Percentiles rank a stretch among this genome's conserved stretches.
These are phyloP conservation scores for Candida silvatica DNA, from an alignment of 805 yeast genomes.

Conservation along the genomic window DNA sequence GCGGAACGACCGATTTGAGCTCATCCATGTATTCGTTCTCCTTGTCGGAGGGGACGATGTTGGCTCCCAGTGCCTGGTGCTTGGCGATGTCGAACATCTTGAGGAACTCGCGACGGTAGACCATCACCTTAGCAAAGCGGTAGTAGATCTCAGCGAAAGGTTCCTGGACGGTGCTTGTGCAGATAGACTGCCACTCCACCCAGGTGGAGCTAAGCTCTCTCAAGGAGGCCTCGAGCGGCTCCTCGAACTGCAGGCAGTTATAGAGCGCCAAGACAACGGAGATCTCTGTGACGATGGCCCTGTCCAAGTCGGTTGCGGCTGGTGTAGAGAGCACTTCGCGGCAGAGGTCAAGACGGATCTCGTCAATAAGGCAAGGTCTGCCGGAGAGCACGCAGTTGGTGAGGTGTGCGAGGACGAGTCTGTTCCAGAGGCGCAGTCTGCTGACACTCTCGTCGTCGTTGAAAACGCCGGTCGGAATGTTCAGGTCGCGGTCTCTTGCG, in stretches of 20 bases:
- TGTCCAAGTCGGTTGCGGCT: conserved; percentile 64
- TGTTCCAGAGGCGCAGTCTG: conserved; percentile 60
- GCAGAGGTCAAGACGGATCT: conserved; percentile 48
- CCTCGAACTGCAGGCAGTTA: conserved; percentile 41
- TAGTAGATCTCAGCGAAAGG: conserved; percentile 11
- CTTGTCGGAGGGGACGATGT: no score
- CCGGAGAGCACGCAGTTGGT: conserved; percentile 57
- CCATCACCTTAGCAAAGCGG: conserved; percentile 16
- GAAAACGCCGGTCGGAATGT: conserved; percentile 16
- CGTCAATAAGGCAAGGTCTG: conserved; percentile 59
- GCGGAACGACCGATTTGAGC: conserved; percentile 2
- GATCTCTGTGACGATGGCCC: conserved; percentile 66
- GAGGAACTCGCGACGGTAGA: conserved; percentile 15
- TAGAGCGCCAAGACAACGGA: conserved; percentile 50
- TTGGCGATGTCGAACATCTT: conserved; percentile 23
- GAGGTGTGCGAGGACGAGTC: conserved; percentile 55
- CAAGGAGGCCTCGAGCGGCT: conserved; percentile 12
- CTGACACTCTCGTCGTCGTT: conserved; percentile 26
- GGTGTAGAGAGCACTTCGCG: conserved; percentile 48
- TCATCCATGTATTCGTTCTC: no score
- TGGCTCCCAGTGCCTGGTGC: no score
- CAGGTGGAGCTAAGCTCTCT: conserved; percentile 15
- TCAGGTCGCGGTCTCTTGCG: conserved; percentile 34
- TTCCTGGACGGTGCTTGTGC: conserved; percentile 15
- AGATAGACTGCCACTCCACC: conserved; percentile 19